These are phyloP conservation scores for Geotrichum phurueaensis DNA, from an alignment of 1,139 yeast genomes.

Conservation along the genomic window DNA sequence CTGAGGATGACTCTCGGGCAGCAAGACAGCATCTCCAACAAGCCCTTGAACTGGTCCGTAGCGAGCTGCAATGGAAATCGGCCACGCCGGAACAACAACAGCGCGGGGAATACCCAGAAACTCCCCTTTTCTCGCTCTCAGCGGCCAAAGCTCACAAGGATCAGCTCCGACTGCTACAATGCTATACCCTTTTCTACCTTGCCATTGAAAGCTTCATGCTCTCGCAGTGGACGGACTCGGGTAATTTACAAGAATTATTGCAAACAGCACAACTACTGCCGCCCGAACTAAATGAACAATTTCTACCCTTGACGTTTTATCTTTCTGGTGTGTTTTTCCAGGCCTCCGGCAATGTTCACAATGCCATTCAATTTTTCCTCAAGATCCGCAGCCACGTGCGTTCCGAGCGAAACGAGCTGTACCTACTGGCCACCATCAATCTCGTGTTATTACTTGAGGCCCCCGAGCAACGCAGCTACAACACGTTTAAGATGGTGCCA, in stretches of 20 bases:
- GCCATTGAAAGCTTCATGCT: slow-evolving; percentile 14
- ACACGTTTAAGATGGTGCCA: slow-evolving; percentile 12
- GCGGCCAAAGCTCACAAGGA: slow-evolving; percentile 9
- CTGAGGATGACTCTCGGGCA: slow-evolving; percentile 2
- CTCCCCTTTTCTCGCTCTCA: slow-evolving; percentile 12
- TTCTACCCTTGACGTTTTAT: slow-evolving; percentile 17
- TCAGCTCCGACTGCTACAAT: slow-evolving; percentile 12
- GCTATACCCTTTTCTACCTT: slow-evolving; percentile 14
- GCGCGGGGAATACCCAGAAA: slow-evolving; percentile 1
- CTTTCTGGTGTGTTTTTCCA: slow-evolving; percentile 18
- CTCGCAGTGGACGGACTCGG: slow-evolving; percentile 15
- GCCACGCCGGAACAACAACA: background rate
- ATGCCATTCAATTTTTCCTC: slow-evolving; percentile 18
- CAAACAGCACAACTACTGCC: slow-evolving; percentile 15
- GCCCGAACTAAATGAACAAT: slow-evolving; percentile 10
- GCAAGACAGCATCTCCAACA: slow-evolving; percentile 7
- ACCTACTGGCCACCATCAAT: slow-evolving; percentile 16
- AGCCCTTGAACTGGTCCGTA: slow-evolving; percentile 8
- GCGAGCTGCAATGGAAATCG: slow-evolving; percentile 12
- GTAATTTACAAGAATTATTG: slow-evolving; percentile 13
- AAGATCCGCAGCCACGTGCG: slow-evolving; percentile 13
- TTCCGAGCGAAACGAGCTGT: slow-evolving; percentile 8
- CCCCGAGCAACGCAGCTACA: slow-evolving; percentile 12
- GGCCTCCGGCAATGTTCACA: slow-evolving; percentile 18
- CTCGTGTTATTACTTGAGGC: slow-evolving; percentile 16